Evolutionary conservation across 805 yeast species (phyloP), one percentile per base, ranked within the genome.

Genomic region (Cyberlindnera maclurae): DNA sequence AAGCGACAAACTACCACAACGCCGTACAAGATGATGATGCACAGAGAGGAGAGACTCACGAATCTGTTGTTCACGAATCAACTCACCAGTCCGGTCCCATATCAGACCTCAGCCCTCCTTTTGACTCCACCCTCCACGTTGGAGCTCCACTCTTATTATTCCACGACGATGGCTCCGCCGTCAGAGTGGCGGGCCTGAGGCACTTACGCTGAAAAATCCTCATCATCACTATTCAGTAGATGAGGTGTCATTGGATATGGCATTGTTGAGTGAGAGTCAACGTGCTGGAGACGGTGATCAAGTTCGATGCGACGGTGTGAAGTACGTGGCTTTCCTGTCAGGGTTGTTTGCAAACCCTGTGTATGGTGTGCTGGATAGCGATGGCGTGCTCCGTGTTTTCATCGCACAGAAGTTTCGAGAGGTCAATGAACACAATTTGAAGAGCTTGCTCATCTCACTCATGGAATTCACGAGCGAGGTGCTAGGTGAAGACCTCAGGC

Each of bases 211-310:
- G 17, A 54, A 54, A 54, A 54, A 44, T 44, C 59, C 57, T 50
- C 59, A 50, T 39, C 45, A 51, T 36, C 26, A 29, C n/a, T 51
- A 37, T 33, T 31, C 31, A 7, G 24, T 16, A 26, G 51, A 47
- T 45, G 59, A 54, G 59, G 59, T 54, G 36, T 51, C 59, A 50
- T 53, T 53, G 55, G 59, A 54, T 45, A 46, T 54, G 47, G 47
- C 53, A 31, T 44, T 47, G 34, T 42, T 54, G 59, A 44, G 59
- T 54, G 59, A 54, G 54, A 53, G 59, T 43, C 59, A 51, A 39
- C 42, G 50, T 37, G 40, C 50, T 39, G 38, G 39, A 16, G 51
- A 52, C 42, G 44, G 46, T 54, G 59, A 46, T 44, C 24, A 18
- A n/a, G 8, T 9, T 37, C n/a, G 34, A 13, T 38, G 44, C n/a